Conservation (phyloP, 1,284 basidiomycete genomes). For the Marasmius tenuissimus region DNA sequence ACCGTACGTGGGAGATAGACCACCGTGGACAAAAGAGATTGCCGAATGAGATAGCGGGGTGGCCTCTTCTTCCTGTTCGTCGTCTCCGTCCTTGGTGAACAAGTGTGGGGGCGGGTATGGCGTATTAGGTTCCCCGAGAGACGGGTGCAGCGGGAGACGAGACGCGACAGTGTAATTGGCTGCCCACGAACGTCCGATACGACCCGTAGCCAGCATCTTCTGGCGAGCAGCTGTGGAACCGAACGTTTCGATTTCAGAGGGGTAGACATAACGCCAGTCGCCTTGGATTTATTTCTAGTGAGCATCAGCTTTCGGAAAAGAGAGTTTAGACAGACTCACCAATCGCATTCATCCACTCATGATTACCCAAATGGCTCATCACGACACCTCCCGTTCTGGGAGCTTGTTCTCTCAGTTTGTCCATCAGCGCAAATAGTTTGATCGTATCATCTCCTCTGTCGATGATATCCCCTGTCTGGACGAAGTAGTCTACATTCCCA, state of each 20-base stretch:
- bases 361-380: slow-evolving; percentile 84
- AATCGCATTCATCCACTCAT: slow-evolving; percentile 89
- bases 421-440: slow-evolving; percentile 80
- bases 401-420: slow-evolving; percentile 78
- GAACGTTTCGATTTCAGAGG: slow-evolving; percentile 78
- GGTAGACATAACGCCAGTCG: slow-evolving; percentile 90
- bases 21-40: slow-evolving; percentile 86
- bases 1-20: slow-evolving; percentile 73
- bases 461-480: slow-evolving; percentile 94
- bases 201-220: slow-evolving; percentile 70
- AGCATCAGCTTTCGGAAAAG: background rate
- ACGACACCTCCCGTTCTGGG: slow-evolving; percentile 67
- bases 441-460: slow-evolving; percentile 91
- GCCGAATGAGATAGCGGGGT: slow-evolving; percentile 71
- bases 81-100: slow-evolving; percentile 32
- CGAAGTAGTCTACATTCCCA: slow-evolving; percentile 77
- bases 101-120: slow-evolving; percentile 56
- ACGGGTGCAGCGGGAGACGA: slow-evolving; percentile 75
- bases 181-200: slow-evolving; percentile 83
- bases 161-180: slow-evolving; percentile 84
- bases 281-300: slow-evolving; percentile 37
- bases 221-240: slow-evolving; percentile 72
- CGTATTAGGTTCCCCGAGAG: slow-evolving; percentile 69
- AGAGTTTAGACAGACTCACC: slow-evolving; percentile 39
- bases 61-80: slow-evolving; percentile 20